Base-by-base conservation (phyloP, 148 eudicot genomes). In the Camellia sinensis region DNA sequence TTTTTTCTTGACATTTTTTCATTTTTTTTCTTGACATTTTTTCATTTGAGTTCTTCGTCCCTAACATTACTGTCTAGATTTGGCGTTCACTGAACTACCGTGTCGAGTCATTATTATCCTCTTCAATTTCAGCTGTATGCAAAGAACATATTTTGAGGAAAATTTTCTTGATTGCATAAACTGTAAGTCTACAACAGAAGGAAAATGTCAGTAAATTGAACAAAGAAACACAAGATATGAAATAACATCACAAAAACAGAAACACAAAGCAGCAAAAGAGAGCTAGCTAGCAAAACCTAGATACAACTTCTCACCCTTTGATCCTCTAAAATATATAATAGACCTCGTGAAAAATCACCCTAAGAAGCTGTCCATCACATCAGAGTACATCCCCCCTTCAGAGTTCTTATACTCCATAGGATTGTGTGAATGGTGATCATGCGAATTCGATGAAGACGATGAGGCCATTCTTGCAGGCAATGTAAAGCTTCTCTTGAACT, bases 331-430 rank as follows among this genome's bases (percentile, higher is more conserved):
- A 29, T 29, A 66, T 81, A 69, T 74, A 60, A 41, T 10, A 17
- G 15, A 13, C 66, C 60, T 62, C 78, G 82, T 44, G 15, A 40
- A 29, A 65, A 29, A 65, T 80, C 78, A 86, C 79, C 88, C 94
- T 87, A 89, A 86, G 92, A 83, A 95, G 50, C 92, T 89, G 87
- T 93, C 98, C 98, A 95, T 93, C 59, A 93, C 97, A 89, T 93
- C 97, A 44, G 91, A 70, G 88, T 92, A 93, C 95, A 91, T 93
- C 48, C 92, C 95, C 2, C 87, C 87, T 79, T 89, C 92, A 2
- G 87, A 59, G 67, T 87, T 87, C 63, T 92, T 88, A 52, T 87
- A 89, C 70, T 92, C 97, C 40, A 83, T 85, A 8, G 90, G 87
- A 75, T 83, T 81, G 29, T 79, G 90, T 19, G 83, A 53, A 37